These are phyloP conservation scores for Epichloe brachyelytri DNA, from an alignment of 2,329 filamentous ascomycete species.

Conservation along the genomic window DNA sequence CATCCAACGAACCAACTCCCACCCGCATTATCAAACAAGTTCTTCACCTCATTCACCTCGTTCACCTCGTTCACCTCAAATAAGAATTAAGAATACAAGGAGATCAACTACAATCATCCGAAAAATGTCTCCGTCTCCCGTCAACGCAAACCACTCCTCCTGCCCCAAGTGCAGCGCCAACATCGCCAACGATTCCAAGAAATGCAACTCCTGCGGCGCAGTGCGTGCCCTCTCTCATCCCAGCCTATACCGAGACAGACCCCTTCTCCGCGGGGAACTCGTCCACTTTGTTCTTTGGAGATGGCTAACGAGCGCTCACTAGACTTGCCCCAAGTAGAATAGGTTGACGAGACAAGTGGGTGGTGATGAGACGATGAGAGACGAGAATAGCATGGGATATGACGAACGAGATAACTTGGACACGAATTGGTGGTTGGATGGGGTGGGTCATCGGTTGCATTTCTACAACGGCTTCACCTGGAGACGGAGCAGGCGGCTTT, in stretches of 20 bases:
- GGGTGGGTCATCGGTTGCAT: rapidly evolving
- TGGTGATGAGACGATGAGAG: background rate
- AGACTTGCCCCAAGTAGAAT: constrained; percentile 21
- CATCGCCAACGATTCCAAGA: constrained; percentile 34
- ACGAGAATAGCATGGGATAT: background rate
- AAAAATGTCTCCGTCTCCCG: background rate
- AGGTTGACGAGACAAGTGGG: too few species aligned
- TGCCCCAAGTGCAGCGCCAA: constrained; percentile 46
- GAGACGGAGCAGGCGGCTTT: too few species aligned
- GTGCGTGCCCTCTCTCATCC: constrained; percentile 25
- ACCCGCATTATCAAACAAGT: too few species aligned
- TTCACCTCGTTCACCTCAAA: background rate
- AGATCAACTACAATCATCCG: background rate
- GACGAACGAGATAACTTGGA: background rate
- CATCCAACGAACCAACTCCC: too few species aligned
- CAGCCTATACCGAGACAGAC: too few species aligned
- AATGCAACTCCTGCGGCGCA: constrained; percentile 42
- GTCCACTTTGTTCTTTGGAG: background rate
- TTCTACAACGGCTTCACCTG: too few species aligned
- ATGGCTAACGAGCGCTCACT: background rate
- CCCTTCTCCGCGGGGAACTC: background rate
- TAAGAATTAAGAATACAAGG: background rate
- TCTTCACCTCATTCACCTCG: too few species aligned
- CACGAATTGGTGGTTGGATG: too few species aligned
- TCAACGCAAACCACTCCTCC: constrained; percentile 17